Conservation (phyloP, 2,329 filamentous ascomycete genomes). For the Cadophora gregata region DNA sequence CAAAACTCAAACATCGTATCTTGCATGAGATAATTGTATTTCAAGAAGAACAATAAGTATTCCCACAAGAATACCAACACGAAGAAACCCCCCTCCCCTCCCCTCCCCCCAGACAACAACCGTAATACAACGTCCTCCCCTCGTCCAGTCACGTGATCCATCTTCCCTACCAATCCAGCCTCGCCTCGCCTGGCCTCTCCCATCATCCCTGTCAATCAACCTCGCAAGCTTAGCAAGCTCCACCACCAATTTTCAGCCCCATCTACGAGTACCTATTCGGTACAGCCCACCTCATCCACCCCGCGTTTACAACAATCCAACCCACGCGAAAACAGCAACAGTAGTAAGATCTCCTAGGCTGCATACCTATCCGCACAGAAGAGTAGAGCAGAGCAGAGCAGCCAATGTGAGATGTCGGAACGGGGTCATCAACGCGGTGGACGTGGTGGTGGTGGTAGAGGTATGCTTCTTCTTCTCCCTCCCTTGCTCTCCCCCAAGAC, state of each 20-base stretch:
- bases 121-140: too few relatives aligned
- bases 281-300: neutral
- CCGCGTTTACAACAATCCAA: neutral
- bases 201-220: neutral
- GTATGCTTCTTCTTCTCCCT: slow-evolving; percentile 21
- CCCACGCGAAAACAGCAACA: neutral
- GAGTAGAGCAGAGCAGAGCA: neutral
- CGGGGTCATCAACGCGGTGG: slow-evolving; percentile 38
- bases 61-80: too few relatives aligned
- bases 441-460: slow-evolving; percentile 37
- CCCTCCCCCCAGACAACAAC: too few relatives aligned
- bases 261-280: too few relatives aligned
- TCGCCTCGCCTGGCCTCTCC: too few relatives aligned
- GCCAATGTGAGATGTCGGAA: slow-evolving; percentile 35
- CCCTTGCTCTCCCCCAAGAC: neutral
- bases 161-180: too few relatives aligned
- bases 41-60: too few relatives aligned
- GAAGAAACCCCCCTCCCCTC: too few relatives aligned
- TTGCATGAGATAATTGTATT: too few relatives aligned
- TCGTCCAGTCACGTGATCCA: too few relatives aligned
- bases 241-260: slow-evolving; percentile 19
- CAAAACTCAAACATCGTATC: too few relatives aligned
- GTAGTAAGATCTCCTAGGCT: slow-evolving; percentile 5
- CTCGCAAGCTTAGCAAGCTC: neutral
- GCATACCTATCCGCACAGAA: neutral